Conservation (phyloP, 257 asterid genomes). For the Handroanthus guayacan region DNA sequence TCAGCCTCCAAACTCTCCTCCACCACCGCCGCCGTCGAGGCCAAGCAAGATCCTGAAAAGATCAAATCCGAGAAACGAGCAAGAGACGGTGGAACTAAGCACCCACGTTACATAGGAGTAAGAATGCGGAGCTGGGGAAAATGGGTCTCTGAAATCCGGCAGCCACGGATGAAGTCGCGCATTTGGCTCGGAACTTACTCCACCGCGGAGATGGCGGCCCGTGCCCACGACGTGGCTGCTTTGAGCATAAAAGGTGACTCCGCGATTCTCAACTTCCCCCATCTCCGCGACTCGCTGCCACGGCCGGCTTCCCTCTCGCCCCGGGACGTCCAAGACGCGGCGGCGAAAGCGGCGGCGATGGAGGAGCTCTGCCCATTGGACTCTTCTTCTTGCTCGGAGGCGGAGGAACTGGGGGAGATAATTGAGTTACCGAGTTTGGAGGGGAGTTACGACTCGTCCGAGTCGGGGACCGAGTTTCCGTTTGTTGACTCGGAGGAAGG, state of each 20-base stretch:
- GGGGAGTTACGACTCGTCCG: constrained; percentile 43
- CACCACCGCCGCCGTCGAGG: background rate
- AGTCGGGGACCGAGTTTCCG: constrained; percentile 32
- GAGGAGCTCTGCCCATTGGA: constrained; percentile 29
- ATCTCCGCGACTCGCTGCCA: constrained; percentile 44
- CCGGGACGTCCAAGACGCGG: constrained; percentile 49
- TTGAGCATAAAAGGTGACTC: constrained; percentile 43
- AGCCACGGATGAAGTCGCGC: constrained; percentile 50
- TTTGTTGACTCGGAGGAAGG: constrained; percentile 49
- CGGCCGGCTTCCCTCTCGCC: constrained; percentile 45
- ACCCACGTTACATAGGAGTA: constrained; percentile 52
- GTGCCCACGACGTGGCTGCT: constrained; percentile 58
- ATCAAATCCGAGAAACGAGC: background rate
- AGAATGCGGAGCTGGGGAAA: constrained; percentile 60
- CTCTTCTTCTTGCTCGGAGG: background rate
- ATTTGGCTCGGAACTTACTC: constrained; percentile 56
- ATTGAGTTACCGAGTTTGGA: constrained; percentile 62
- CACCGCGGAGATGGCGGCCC: constrained; percentile 55
- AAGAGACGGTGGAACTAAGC: constrained; percentile 33
- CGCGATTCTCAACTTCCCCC: constrained; percentile 46
- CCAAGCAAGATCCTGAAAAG: background rate
- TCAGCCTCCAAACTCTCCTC: background rate
- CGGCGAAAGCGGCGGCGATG: constrained; percentile 59
- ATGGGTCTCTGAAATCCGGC: constrained; percentile 61
- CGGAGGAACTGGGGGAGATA: constrained; percentile 62